Evolutionary conservation across 345 rosid species (phyloP).

Genomic region (Microthlaspi erraticum): DNA sequence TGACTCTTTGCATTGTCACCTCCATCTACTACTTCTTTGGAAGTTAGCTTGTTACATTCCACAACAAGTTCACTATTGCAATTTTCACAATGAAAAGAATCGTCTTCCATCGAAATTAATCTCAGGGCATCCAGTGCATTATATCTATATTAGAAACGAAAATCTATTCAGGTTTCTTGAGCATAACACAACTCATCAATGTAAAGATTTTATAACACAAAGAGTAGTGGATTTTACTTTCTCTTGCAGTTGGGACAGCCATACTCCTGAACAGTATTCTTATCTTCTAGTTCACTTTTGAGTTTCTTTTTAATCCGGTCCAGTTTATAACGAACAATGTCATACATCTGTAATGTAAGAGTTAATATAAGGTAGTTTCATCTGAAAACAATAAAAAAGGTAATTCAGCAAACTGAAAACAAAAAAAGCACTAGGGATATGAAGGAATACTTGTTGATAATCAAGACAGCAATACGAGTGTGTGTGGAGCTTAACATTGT

Average conservation of each 20-base stretch:
- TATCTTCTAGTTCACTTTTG: conserved; percentile 86
- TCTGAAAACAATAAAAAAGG: conserved; percentile 15
- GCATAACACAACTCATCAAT: conserved; percentile 15
- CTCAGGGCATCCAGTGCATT: conserved; percentile 83
- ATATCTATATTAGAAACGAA: conserved; percentile 57
- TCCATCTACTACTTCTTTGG: conserved; percentile 87
- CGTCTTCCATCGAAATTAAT: conserved; percentile 70
- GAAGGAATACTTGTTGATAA: conserved; percentile 71
- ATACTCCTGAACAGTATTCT: conserved; percentile 89
- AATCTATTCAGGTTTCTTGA: conserved; percentile 22
- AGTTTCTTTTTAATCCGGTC: conserved; percentile 76
- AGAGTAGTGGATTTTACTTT: conserved; percentile 54
- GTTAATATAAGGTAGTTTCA: conserved; percentile 16
- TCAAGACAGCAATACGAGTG: conserved; percentile 92
- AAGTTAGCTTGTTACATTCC: conserved; percentile 83
- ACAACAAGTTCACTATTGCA: conserved; percentile 92
- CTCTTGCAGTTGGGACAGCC: conserved; percentile 83
- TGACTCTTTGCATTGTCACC: conserved; percentile 88
- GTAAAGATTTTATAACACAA: conserved; percentile 13
- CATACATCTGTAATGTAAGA: conserved; percentile 75
- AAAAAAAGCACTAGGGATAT: background rate
- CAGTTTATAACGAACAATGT: conserved; percentile 74
- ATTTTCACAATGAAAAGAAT: conserved; percentile 83
- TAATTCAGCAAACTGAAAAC: background rate
- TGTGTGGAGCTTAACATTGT: conserved; percentile 82